Base-by-base conservation (phyloP, 1,284 basidiomycete genomes). In the Ustilago shanxiensis region DNA sequence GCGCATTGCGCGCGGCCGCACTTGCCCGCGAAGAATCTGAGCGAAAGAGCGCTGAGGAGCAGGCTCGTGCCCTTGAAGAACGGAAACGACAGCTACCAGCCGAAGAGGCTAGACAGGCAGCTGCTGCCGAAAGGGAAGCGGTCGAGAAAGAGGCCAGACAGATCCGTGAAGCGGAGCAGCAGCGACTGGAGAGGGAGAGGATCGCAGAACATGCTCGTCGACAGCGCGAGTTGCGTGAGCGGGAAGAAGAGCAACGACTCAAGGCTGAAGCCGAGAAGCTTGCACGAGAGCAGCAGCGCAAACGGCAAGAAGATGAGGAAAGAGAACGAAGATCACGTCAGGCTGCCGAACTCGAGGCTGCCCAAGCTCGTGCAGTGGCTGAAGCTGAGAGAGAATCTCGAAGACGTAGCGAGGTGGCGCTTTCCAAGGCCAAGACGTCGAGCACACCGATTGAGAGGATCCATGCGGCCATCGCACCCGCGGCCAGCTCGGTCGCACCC, bases 1-100 rank as follows among this genome's bases (percentile, higher is more conserved):
- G 76, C 28, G 71, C 71, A 2, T 41, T 78, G 57, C 66, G 76
- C 29, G 67, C 76, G 8, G 76, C 76, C 13, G 76, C 76, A n/a
- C 14, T 67, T 22, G 76, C 76, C 29, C 57, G 72, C 7, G 72
- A 74, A 45, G 76, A 70, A 28, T 72, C 72, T 20, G 66, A 77
- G 57, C 66, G 75, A 31, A 65, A 50, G 45, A 41, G 39, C 20
- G 64, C 61, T 3, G 72, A 78, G 39, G 59, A 68, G 41, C 67
- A 78, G 39, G 64, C 58, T 31, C 64, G 72, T 1, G 65, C 59
- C 8, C 65, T 65, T 0, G 72, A 68, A 33, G 76, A 74, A 47
- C 53, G 62, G 0, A 53, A 47, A 31, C 47, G 62, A 20, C 70
- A 68, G 14, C 26, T 52, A n/a, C 66, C 31, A 45, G 69, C 58